Conservation (phyloP, 192 early-diverging fungal species). For the Coemansia reversa region DNA sequence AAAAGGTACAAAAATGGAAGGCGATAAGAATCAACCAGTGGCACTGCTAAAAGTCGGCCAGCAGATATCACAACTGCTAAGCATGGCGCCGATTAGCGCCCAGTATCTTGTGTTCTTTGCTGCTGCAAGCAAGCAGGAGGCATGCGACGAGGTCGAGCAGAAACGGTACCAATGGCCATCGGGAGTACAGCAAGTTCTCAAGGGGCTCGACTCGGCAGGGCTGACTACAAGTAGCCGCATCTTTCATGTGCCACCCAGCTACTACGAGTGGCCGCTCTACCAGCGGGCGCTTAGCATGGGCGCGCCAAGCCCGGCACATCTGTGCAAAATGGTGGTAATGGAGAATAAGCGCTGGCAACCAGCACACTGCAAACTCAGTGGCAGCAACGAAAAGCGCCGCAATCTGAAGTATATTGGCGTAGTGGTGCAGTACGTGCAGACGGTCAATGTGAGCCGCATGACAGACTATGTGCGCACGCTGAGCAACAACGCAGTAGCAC, state of each 20-base stretch:
- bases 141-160: neutral
- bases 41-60: conserved; percentile 18
- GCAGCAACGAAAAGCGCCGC: too few species aligned
- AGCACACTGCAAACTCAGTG: neutral
- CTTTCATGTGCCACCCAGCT: conserved; percentile 71
- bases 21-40: neutral
- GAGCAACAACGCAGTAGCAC: conserved; percentile 52
- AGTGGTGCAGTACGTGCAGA: conserved; percentile 61
- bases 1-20: neutral
- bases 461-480: conserved; percentile 64
- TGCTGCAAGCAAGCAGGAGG: neutral
- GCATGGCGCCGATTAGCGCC: conserved; percentile 5
- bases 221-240: conserved; percentile 52
- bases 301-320: conserved; percentile 71
- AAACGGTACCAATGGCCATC: conserved; percentile 2
- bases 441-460: conserved; percentile 65
- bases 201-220: conserved; percentile 8
- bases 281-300: conserved; percentile 65
- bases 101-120: conserved; percentile 23
- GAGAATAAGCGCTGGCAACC: conserved; percentile 80
- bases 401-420: conserved; percentile 62
- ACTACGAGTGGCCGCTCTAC: conserved; percentile 77
- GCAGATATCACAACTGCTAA: conserved; percentile 24
- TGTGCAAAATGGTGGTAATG: conserved; percentile 88
- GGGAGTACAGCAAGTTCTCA: conserved; percentile 14